Evolutionary conservation across 441 rosid species (phyloP).

Genomic region (Raphanus hybrid): DNA sequence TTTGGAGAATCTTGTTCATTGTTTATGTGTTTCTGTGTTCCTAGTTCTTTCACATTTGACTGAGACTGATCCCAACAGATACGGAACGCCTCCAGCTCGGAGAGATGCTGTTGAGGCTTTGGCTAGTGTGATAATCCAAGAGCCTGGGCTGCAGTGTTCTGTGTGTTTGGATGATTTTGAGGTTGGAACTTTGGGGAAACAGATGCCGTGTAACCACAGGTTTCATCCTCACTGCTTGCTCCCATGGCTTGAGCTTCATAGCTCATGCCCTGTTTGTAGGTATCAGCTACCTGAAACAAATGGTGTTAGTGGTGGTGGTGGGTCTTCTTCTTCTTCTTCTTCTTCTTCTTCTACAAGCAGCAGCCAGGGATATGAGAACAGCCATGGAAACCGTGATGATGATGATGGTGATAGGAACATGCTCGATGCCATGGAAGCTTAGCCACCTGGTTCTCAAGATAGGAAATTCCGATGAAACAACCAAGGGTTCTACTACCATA

Average conservation of each 20-base stretch:
- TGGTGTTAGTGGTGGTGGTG: constrained; percentile 1
- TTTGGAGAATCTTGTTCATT: too few relatives aligned
- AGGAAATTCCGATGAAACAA: too few relatives aligned
- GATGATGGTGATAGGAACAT: too few relatives aligned
- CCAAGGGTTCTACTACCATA: too few relatives aligned
- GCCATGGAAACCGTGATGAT: too few relatives aligned
- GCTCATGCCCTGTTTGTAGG: constrained; percentile 69
- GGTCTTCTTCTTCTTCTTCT: constrained; percentile 3
- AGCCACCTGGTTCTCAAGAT: too few relatives aligned
- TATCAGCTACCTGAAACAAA: constrained; percentile 50
- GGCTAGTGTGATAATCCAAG: constrained; percentile 50
- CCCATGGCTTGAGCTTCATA: constrained; percentile 73
- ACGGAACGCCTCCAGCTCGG: constrained; percentile 65
- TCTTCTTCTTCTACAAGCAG: constrained; percentile 34
- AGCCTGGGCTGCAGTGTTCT: constrained; percentile 49
- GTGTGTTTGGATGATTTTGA: constrained; percentile 65
- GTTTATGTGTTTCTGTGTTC: too few relatives aligned
- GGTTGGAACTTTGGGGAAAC: constrained; percentile 49
- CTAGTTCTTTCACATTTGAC: constrained; percentile 36
- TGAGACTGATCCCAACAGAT: constrained; percentile 57
- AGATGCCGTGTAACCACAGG: constrained; percentile 65
- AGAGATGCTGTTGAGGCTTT: constrained; percentile 60
- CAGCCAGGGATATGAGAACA: constrained; percentile 51
- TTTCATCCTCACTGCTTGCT: constrained; percentile 59
- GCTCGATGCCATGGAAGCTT: too few relatives aligned